phyloP scores from a whole-genome alignment of 441 rosid species.

The Jatropha multifida region DNA sequence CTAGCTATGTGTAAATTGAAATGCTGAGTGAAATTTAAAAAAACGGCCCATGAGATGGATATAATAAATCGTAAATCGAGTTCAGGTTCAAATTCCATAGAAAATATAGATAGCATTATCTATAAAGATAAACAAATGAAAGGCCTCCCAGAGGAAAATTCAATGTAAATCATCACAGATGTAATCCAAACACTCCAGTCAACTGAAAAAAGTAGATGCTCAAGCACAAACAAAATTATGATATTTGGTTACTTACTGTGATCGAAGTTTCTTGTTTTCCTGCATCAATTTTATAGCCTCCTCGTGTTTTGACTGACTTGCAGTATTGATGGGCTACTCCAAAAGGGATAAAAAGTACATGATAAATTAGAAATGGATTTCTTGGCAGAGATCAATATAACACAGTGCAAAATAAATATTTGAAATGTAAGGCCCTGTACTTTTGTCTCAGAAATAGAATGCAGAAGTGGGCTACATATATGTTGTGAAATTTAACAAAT shows the following conservation, averaged over 20 bases:
- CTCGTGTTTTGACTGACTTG: conserved; percentile 32
- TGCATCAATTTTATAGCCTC: conserved; percentile 56
- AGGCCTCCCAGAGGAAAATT: not conserved
- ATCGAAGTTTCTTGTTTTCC: conserved; percentile 66
- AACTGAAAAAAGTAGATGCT: not conserved
- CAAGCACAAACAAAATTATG: not conserved
- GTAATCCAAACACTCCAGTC: not conserved
- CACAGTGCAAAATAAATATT: not conserved
- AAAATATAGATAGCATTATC: no score
- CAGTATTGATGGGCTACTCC: conserved; percentile 34
- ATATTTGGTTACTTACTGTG: conserved; percentile 49
- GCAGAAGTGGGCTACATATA: conserved; percentile 5
- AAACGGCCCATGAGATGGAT: no score
- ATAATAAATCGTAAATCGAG: no score
- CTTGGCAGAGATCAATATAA: not conserved
- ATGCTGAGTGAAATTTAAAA: no score
- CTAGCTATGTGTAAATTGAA: no score
- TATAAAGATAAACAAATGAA: no score
- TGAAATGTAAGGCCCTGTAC: conserved; percentile 1
- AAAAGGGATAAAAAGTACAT: not conserved
- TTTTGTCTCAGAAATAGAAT: not conserved
- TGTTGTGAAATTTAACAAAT: not conserved
- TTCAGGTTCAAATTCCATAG: no score
- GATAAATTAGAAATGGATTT: not conserved
- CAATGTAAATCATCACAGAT: not conserved